Conservation (phyloP, 2,329 filamentous ascomycete genomes). For the Mollisia scopiformis region DNA sequence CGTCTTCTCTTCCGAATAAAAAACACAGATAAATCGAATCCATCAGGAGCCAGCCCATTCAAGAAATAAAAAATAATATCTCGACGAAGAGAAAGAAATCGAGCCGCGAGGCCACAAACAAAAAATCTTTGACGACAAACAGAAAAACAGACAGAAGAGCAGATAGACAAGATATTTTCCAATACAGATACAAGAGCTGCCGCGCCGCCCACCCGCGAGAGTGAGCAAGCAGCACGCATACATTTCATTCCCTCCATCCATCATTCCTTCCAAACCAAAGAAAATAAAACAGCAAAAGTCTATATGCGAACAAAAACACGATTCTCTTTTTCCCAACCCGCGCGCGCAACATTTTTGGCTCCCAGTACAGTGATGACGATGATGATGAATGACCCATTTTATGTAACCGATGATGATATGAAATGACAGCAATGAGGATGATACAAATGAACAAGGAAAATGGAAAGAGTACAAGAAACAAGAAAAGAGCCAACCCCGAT, state of each 20-base stretch:
- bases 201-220: no score
- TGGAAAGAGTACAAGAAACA: conserved; percentile 9
- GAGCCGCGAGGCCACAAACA: no score
- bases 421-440: conserved; percentile 12
- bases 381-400: background rate
- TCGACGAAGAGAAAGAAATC: no score
- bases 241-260: no score
- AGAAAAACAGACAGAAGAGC: no score
- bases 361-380: no score
- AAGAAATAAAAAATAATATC: background rate
- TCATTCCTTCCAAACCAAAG: background rate
- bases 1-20: no score
- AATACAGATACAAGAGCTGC: no score
- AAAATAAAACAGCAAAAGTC: background rate
- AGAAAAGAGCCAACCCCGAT: conserved; percentile 22
- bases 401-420: conserved; percentile 24
- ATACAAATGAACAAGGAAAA: conserved; percentile 11
- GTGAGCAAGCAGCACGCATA: no score
- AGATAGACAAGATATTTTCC: no score
- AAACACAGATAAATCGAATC: no score
- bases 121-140: no score
- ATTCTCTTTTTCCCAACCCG: conserved; percentile 28
- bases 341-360: conserved; percentile 17
- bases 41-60: conserved; percentile 19
- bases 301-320: conserved; percentile 7